Conservation (phyloP, 371 early-diverging fungal species). For the Mucor indicus region DNA sequence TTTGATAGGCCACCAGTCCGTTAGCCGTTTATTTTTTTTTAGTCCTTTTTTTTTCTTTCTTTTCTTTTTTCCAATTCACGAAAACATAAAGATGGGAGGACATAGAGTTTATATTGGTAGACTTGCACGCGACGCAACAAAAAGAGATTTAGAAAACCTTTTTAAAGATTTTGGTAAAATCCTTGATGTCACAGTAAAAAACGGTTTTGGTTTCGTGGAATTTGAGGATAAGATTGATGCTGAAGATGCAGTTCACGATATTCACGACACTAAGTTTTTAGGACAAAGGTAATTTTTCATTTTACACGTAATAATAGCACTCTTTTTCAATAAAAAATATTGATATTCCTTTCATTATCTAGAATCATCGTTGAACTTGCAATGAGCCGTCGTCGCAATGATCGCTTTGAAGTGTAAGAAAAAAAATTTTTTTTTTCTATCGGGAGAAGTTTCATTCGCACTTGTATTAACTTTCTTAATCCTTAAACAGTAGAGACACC, state of each 20-base stretch:
- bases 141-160: constrained; percentile 60
- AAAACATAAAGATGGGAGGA: constrained; percentile 28
- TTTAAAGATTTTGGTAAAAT: constrained; percentile 61
- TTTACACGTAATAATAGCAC: neutral
- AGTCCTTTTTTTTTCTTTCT: constrained; percentile 4
- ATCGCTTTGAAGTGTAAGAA: constrained; percentile 21
- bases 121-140: constrained; percentile 58
- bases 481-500: constrained; percentile 41
- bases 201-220: constrained; percentile 72
- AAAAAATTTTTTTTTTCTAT: neutral
- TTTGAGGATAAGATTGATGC: constrained; percentile 63
- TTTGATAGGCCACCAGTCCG: too few species aligned
- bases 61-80: neutral
- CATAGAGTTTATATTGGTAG: constrained; percentile 66
- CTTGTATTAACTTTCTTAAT: neutral
- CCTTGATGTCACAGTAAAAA: constrained; percentile 62
- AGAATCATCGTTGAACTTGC: constrained; percentile 69
- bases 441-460: neutral
- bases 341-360: neutral
- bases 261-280: constrained; percentile 59
- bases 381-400: constrained; percentile 47
- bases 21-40: neutral
- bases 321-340: neutral
- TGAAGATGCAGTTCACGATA: constrained; percentile 65
- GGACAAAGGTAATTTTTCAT: constrained; percentile 54